Percentiles rank a stretch among this genome's conserved stretches.
Evolutionary conservation across 306 rosid species (phyloP).

Genomic region (Amphicarpaea edgeworthii): DNA sequence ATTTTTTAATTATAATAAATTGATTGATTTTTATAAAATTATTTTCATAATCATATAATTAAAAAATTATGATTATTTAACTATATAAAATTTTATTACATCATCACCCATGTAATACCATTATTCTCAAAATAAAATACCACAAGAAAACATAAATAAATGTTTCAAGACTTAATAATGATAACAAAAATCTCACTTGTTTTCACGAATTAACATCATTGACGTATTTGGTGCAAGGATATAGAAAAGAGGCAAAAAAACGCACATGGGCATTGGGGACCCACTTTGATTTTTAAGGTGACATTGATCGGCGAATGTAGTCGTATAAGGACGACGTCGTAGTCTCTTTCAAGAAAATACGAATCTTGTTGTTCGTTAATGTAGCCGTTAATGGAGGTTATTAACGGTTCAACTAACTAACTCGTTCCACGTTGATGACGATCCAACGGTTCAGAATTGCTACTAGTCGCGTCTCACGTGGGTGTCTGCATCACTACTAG

Average conservation of each 20-base stretch:
- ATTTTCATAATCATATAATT: too few relatives aligned
- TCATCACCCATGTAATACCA: too few relatives aligned
- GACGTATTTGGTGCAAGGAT: not conserved
- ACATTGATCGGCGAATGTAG: not conserved
- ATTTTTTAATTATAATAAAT: too few relatives aligned
- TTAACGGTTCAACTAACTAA: slow-evolving; percentile 43
- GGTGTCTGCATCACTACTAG: slow-evolving; percentile 32
- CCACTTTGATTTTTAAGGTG: slow-evolving; percentile 36
- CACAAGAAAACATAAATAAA: not conserved
- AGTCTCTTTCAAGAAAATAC: slow-evolving; percentile 44
- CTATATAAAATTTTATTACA: too few relatives aligned
- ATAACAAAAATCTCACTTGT: not conserved
- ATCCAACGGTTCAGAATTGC: slow-evolving; percentile 18
- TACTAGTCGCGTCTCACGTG: slow-evolving; percentile 1
- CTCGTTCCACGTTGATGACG: not conserved
- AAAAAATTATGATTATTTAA: too few relatives aligned
- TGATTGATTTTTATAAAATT: too few relatives aligned
- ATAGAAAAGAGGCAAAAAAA: not conserved
- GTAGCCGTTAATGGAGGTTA: slow-evolving; percentile 59
- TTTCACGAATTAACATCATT: not conserved
- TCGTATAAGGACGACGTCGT: slow-evolving; percentile 47
- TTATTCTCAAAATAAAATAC: not conserved
- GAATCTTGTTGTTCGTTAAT: slow-evolving; percentile 46
- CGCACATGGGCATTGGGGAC: slow-evolving; percentile 43
- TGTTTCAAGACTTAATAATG: not conserved